phyloP scores from a whole-genome alignment of 352 stramenopile genomes.

The Phytophthora crassamura region DNA sequence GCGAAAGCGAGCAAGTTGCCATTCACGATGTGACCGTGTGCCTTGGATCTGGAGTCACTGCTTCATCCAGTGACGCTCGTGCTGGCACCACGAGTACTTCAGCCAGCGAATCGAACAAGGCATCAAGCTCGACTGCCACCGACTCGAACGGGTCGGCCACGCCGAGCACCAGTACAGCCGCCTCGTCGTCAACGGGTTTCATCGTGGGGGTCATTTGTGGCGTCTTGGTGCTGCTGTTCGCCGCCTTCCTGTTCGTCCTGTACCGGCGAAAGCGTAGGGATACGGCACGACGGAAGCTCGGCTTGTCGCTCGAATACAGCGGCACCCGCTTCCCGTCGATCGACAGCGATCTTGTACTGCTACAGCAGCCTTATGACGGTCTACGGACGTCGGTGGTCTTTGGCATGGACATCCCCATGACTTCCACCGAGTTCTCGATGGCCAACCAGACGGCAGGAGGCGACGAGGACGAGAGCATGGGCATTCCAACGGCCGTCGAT shows the following conservation, averaged over 20 bases:
- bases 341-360: conserved; percentile 30
- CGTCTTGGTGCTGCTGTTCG: conserved; percentile 19
- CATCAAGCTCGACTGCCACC: conserved; percentile 11
- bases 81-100: conserved; percentile 20
- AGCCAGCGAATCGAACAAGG: conserved; percentile 3
- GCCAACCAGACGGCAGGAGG: conserved; percentile 17
- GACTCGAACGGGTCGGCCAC: conserved; percentile 10
- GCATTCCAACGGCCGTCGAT: conserved; percentile 22
- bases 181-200: conserved; percentile 24
- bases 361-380: conserved; percentile 21
- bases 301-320: conserved; percentile 11
- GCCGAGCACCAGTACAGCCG: conserved; percentile 6
- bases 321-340: conserved; percentile 31
- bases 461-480: conserved; percentile 17
- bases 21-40: conserved; percentile 38
- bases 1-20: conserved; percentile 28
- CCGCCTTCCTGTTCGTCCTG: conserved; percentile 22
- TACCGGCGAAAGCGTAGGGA: conserved; percentile 23
- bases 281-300: conserved; percentile 12
- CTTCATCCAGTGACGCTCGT: conserved; percentile 22
- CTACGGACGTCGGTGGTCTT: conserved; percentile 22
- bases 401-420: conserved; percentile 30
- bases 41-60: conserved; percentile 27
- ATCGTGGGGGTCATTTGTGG: conserved; percentile 36
- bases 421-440: conserved; percentile 29